Evolutionary conservation across 495 filamentous ascomycete genomes (phyloP).

Genomic region (Penicillium ochrochloron): DNA sequence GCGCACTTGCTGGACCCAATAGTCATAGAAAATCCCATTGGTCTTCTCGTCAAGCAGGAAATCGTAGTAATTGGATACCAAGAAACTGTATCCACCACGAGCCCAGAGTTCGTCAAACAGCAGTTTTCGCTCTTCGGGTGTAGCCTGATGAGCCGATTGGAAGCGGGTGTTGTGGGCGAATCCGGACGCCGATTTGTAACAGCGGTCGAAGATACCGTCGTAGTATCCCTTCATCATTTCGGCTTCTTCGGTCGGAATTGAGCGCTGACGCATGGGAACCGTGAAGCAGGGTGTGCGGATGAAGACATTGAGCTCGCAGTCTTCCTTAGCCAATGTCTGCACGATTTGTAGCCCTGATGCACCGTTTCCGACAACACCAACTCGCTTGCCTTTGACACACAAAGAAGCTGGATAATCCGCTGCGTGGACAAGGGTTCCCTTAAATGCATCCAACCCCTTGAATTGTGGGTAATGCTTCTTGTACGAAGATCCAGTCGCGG

Average conservation of each 20-base stretch:
- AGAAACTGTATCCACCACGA: conserved; percentile 54
- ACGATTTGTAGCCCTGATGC: conserved; percentile 34
- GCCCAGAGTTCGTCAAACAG: conserved; percentile 54
- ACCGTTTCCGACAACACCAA: conserved; percentile 35
- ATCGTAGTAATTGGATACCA: conserved; percentile 56
- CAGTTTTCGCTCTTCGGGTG: conserved; percentile 47
- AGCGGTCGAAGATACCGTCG: conserved; percentile 38
- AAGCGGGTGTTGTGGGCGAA: conserved; percentile 47
- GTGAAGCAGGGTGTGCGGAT: conserved; percentile 53
- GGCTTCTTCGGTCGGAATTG: conserved; percentile 42
- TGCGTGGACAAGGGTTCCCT: conserved; percentile 25
- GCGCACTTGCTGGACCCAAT: conserved; percentile 57
- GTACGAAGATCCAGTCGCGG: conserved; percentile 27
- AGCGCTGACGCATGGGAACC: conserved; percentile 50
- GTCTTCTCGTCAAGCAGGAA: conserved; percentile 46
- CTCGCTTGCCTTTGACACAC: conserved; percentile 27
- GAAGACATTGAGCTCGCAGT: conserved; percentile 44
- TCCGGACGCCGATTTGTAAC: conserved; percentile 45
- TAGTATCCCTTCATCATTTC: conserved; percentile 51
- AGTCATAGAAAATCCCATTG: conserved; percentile 56
- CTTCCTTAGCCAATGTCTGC: conserved; percentile 38
- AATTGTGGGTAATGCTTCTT: conserved; percentile 30
- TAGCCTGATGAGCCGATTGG: conserved; percentile 50
- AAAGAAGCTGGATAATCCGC: conserved; percentile 29
- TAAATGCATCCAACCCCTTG: conserved; percentile 20